These are phyloP conservation scores for Chlamydomonas asymmetrica DNA, from an alignment of 139 green algal genomes.

Conservation along the genomic window DNA sequence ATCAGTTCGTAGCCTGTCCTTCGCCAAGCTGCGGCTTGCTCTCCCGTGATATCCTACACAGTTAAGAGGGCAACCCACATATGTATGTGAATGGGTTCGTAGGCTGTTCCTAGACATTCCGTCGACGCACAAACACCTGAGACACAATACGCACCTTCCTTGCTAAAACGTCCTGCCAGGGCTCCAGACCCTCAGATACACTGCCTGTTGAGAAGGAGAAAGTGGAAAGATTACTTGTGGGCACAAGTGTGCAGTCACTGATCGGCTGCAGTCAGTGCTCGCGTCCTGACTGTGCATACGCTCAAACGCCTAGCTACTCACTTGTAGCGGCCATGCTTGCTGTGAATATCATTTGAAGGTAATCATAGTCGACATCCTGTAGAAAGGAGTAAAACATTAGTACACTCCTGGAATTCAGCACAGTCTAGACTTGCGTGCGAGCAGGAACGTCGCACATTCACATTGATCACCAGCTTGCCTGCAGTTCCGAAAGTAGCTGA, in stretches of 20 bases:
- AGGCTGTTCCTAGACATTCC: no score
- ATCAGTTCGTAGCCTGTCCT: slow-evolving; percentile 18
- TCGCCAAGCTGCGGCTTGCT: no score
- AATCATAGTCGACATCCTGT: slow-evolving; percentile 53
- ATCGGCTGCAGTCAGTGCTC: slow-evolving; percentile 31
- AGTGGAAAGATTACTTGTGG: no score
- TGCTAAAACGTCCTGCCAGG: not conserved
- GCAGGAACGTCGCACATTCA: slow-evolving; percentile 31
- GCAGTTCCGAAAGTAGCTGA: no score
- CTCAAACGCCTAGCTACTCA: not conserved
- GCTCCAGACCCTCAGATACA: not conserved
- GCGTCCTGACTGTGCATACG: not conserved
- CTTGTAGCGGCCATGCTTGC: slow-evolving; percentile 43
- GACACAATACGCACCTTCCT: not conserved
- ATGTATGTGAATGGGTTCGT: no score
- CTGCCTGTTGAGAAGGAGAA: not conserved
- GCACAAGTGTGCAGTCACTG: not conserved
- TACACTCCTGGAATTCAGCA: not conserved
- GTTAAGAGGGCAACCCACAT: no score
- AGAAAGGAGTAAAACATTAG: not conserved
- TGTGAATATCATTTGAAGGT: slow-evolving; percentile 50
- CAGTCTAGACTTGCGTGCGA: not conserved
- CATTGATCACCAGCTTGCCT: no score
- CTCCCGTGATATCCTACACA: no score
- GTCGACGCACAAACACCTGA: no score